Evolutionary conservation across 2,329 filamentous ascomycete genomes (phyloP).

Genomic region (Diaporthe sp.): DNA sequence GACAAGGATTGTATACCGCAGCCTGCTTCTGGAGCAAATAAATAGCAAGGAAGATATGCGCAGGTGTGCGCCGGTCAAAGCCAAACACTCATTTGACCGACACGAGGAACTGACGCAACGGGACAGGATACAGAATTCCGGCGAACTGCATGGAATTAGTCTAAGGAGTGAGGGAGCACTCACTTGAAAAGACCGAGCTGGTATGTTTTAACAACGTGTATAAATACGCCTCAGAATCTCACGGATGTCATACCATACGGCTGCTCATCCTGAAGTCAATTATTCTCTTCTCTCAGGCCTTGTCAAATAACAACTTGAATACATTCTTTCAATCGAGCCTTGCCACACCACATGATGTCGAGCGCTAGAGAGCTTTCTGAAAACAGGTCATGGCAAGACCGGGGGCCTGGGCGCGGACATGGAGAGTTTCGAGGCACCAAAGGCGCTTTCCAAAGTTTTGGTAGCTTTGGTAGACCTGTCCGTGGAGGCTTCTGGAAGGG

Average conservation of each 20-base stretch:
- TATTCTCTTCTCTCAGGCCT: neutral
- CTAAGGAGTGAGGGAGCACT: neutral
- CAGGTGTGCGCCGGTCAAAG: neutral
- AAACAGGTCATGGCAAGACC: neutral
- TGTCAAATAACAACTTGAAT: neutral
- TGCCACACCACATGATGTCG: neutral
- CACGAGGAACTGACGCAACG: neutral
- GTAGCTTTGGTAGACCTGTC: neutral
- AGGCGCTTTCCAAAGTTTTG: neutral
- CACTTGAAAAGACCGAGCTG: no score
- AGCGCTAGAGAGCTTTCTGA: neutral
- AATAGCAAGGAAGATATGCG: neutral
- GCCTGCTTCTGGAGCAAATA: constrained; percentile 17
- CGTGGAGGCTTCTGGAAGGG: neutral
- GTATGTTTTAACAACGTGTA: neutral
- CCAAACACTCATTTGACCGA: neutral
- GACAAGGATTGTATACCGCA: neutral
- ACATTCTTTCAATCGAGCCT: neutral
- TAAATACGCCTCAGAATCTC: neutral
- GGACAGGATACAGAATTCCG: neutral
- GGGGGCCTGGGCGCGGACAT: neutral
- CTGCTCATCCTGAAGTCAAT: neutral
- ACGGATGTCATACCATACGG: neutral
- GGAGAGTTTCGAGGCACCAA: neutral
- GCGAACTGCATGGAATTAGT: neutral